Percentiles rank a stretch among this genome's conserved stretches.
These are phyloP conservation scores for Albugo laibachii DNA, from an alignment of 352 stramenopile genomes.

Conservation along the genomic window DNA sequence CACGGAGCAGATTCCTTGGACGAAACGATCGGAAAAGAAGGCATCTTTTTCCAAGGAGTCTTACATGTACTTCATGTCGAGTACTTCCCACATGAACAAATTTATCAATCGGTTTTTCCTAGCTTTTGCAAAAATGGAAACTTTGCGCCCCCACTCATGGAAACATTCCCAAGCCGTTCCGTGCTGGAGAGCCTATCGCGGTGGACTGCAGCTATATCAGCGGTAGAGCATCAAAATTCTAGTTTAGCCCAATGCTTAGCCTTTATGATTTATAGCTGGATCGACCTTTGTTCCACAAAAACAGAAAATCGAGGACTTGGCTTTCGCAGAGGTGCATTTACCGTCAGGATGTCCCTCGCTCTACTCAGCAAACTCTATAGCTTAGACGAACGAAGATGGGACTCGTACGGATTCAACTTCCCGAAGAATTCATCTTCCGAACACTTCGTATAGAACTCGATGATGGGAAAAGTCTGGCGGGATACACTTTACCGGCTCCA, in stretches of 20 bases:
- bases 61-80: background rate
- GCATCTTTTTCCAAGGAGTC: conserved; percentile 66
- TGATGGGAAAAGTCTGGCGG: conserved; percentile 1
- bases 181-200: conserved; percentile 53
- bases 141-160: conserved; percentile 71
- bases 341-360: background rate
- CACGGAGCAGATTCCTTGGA: conserved; percentile 13
- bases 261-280: conserved; percentile 20
- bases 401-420: conserved; percentile 48
- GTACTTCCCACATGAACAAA: background rate
- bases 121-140: conserved; percentile 74
- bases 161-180: conserved; percentile 75
- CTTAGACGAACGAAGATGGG: conserved; percentile 64
- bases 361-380: conserved; percentile 8
- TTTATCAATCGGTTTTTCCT: conserved; percentile 6
- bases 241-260: conserved; percentile 5
- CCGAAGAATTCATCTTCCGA: conserved; percentile 53
- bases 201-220: conserved; percentile 74
- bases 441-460: conserved; percentile 28
- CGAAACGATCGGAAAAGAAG: conserved; percentile 61
- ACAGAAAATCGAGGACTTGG: conserved; percentile 51
- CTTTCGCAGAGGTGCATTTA: conserved; percentile 46
- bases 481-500: conserved; percentile 17
- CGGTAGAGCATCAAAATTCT: conserved; percentile 11
- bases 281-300: conserved; percentile 52